phyloP scores from a whole-genome alignment of 441 rosid genomes.

The Gossypium trilobum region DNA sequence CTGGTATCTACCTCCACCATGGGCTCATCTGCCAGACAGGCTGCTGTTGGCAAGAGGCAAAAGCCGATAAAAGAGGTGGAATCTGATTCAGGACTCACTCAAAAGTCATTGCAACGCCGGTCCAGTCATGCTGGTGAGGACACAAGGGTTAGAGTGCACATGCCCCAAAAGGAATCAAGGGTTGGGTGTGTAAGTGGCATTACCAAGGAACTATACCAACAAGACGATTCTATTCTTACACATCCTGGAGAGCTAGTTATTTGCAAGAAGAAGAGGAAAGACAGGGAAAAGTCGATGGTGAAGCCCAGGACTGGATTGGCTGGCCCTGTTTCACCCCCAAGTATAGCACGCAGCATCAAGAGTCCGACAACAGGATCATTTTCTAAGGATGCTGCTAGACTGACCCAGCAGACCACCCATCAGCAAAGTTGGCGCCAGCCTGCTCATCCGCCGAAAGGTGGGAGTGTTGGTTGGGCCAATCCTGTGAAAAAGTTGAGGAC shows the following conservation, averaged over 20 bases:
- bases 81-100: slow-evolving; percentile 42
- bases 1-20: slow-evolving; percentile 41
- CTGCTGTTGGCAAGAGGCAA: slow-evolving; percentile 51
- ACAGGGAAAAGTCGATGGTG: slow-evolving; percentile 64
- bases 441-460: slow-evolving; percentile 42
- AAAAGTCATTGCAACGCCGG: slow-evolving; percentile 44
- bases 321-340: slow-evolving; percentile 73
- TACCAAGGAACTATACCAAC: slow-evolving; percentile 40
- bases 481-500: slow-evolving; percentile 96
- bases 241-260: slow-evolving; percentile 95
- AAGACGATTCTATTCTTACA: slow-evolving; percentile 59
- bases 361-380: slow-evolving; percentile 45
- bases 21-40: slow-evolving; percentile 45
- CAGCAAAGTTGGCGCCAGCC: slow-evolving; percentile 72
- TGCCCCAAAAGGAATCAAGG: slow-evolving; percentile 63
- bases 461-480: slow-evolving; percentile 88
- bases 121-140: slow-evolving; percentile 39
- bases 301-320: slow-evolving; percentile 56
- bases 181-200: slow-evolving; percentile 42
- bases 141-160: slow-evolving; percentile 52
- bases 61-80: slow-evolving; percentile 51
- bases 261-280: slow-evolving; percentile 98
- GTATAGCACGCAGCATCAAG: slow-evolving; percentile 49
- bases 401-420: slow-evolving; percentile 34
- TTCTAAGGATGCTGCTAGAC: slow-evolving; percentile 45